Evolutionary conservation across 108 stramenopile species (phyloP).

Genomic region (Conticribra weissflogii): DNA sequence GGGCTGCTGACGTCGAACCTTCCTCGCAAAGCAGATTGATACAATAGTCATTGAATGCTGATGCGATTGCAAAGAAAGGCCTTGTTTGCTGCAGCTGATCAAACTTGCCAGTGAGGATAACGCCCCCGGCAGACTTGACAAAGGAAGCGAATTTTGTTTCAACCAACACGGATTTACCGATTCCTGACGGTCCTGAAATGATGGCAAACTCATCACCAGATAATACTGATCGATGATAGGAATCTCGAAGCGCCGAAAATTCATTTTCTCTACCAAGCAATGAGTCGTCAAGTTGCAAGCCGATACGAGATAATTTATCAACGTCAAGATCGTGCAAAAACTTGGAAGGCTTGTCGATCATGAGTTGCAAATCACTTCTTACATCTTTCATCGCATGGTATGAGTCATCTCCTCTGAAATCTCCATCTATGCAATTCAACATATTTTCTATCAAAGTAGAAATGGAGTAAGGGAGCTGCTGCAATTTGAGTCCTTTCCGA

Average conservation of each 20-base stretch:
- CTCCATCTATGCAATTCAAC: slow-evolving; percentile 11
- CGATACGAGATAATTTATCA: slow-evolving; percentile 17
- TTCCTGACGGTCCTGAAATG: neutral
- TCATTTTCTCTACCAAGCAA: slow-evolving; percentile 23
- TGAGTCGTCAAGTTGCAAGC: slow-evolving; percentile 1
- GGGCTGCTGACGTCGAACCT: neutral
- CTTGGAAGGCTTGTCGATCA: slow-evolving; percentile 26
- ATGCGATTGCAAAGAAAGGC: slow-evolving; percentile 19
- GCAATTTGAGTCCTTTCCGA: neutral
- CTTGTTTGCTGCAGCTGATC: slow-evolving; percentile 7
- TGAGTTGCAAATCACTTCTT: slow-evolving; percentile 26
- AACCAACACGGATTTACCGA: slow-evolving; percentile 4
- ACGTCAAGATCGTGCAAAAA: slow-evolving; percentile 24
- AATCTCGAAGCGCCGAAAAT: slow-evolving; percentile 4
- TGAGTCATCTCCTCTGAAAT: slow-evolving; percentile 19
- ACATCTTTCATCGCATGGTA: slow-evolving; percentile 21
- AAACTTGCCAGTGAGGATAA: slow-evolving; percentile 19
- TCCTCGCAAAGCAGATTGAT: neutral
- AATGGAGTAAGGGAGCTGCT: neutral
- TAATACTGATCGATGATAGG: slow-evolving; percentile 1
- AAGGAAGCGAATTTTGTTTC: neutral
- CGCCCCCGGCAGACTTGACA: slow-evolving; percentile 1
- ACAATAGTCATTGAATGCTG: slow-evolving; percentile 22
- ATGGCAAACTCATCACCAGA: neutral
- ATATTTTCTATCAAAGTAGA: slow-evolving; percentile 13